Evolutionary conservation across 805 yeast species (phyloP).

Genomic region (Candida dendrica): DNA sequence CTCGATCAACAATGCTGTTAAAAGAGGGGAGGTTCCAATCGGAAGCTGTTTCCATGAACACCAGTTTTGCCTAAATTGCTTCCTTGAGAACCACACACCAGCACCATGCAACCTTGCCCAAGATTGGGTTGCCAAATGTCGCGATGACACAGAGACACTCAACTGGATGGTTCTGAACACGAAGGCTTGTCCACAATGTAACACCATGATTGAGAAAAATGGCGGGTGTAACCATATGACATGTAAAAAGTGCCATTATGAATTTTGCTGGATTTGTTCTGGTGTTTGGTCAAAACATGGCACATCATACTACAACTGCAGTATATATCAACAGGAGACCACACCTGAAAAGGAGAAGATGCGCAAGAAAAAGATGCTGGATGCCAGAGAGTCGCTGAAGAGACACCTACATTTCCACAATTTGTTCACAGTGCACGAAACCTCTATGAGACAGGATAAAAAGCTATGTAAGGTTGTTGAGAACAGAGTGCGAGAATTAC

Average conservation of each 20-base stretch:
- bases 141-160: conserved; percentile 81
- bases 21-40: conserved; percentile 40
- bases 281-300: conserved; percentile 72
- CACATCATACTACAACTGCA: conserved; percentile 59
- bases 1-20: conserved; percentile 6
- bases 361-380: conserved; percentile 31
- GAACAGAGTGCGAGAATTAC: conserved; percentile 53
- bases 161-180: conserved; percentile 86
- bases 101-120: conserved; percentile 67
- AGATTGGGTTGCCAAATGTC: conserved; percentile 71
- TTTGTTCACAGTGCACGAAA: conserved; percentile 68
- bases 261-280: conserved; percentile 92
- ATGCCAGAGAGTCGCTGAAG: conserved; percentile 42
- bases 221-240: conserved; percentile 98
- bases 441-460: conserved; percentile 66
- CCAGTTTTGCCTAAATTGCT: conserved; percentile 74
- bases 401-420: conserved; percentile 72
- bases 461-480: conserved; percentile 58
- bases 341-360: conserved; percentile 20
- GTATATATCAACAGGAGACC: conserved; percentile 39
- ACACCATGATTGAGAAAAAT: conserved; percentile 74
- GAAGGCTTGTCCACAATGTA: conserved; percentile 79
- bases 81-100: conserved; percentile 73
- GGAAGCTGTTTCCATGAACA: conserved; percentile 65
- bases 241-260: conserved; percentile 66